Base-by-base conservation (phyloP, 345 rosid species). In the Eucalyptus marginata region DNA sequence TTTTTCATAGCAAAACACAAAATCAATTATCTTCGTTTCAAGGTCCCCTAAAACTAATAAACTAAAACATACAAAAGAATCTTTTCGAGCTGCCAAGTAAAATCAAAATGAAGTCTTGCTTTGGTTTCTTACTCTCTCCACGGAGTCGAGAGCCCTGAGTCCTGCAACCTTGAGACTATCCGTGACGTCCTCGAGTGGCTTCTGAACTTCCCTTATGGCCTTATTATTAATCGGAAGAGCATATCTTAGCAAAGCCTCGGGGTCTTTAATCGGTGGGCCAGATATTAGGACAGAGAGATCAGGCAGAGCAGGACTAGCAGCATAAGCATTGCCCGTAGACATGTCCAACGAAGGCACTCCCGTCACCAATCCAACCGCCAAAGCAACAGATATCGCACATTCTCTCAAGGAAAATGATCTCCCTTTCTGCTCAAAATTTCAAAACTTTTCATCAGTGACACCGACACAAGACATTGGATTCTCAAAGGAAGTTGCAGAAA, bases 261-360 rank as follows among this genome's bases (percentile, higher is more conserved):
- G 99, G 76, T 98, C 99, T 93, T 98, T 98, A 43, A 96, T 97
- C 1, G 99, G 99, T 7, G 99, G 99, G 36, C 99, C 99, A 8
- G 99, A 98, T 89, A 98, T 98, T 79, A 98, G 93, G 88, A 98
- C 98, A 4, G 97, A 93, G 24, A 97, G 89, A 87, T 97, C 96
- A 54, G 97, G 92, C 92, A 96, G 88, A 20, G 94, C 95, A 76
- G 96, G 96, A 89, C 59, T 92, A 71, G 90, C 92, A 7, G 96
- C 96, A 91, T 93, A 93, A 49, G 94, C 95, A 87, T 90, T 88
- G 54, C 86, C 89, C 43, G 93, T 90, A 64, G 94, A 90, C 90
- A 86, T 84, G 89, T 90, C 93, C 87, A 94, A 85, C 18, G 94
- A 90, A 49, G 99, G 98, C 36, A 88, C 91, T 59, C 95, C 94